Percentiles rank a stretch among this genome's conserved stretches.
Evolutionary conservation across 2,329 filamentous ascomycete species (phyloP).

Genomic region (Aspergillus texensis): DNA sequence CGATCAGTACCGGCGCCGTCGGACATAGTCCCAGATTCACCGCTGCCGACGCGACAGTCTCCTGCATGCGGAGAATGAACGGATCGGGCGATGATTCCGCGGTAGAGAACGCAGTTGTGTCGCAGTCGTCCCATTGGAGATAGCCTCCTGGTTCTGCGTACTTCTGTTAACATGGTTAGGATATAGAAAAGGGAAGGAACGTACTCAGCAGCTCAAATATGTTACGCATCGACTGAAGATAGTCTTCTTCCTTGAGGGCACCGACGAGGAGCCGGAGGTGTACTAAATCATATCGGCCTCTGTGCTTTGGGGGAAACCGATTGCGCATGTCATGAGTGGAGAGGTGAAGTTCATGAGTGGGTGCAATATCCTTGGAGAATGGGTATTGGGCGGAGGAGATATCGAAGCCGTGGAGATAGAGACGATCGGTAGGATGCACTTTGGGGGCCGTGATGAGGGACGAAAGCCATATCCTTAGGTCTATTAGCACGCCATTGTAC

Average conservation of each 20-base stretch:
- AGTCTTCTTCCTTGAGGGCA: conserved; percentile 28
- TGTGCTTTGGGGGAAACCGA: conserved; percentile 30
- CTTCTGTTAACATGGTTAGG: not conserved
- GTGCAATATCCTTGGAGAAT: not conserved
- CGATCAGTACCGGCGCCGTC: conserved; percentile 16
- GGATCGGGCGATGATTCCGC: conserved; percentile 8
- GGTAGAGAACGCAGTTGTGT: conserved; percentile 22
- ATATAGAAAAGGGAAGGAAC: not conserved
- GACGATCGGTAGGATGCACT: conserved; percentile 8
- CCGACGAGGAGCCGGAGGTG: conserved; percentile 32
- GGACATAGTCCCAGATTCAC: conserved; percentile 17
- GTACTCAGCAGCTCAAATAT: conserved; percentile 32
- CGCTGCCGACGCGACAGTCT: conserved; percentile 16
- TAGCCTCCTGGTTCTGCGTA: conserved; percentile 27
- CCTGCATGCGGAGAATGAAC: conserved; percentile 11
- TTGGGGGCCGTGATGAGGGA: conserved; percentile 14
- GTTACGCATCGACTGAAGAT: conserved; percentile 26
- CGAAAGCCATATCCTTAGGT: conserved; percentile 28
- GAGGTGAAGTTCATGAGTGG: conserved; percentile 16
- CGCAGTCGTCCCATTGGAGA: conserved; percentile 33
- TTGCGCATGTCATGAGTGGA: conserved; percentile 29
- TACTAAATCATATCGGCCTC: conserved; percentile 34
- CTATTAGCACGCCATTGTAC: not conserved
- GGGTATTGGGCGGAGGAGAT: conserved; percentile 35
- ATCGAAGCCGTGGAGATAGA: conserved; percentile 33